Percentiles rank a stretch among this genome's conserved stretches.
phyloP scores from a whole-genome alignment of 345 rosid genomes.

The Eutrema heterophyllum region DNA sequence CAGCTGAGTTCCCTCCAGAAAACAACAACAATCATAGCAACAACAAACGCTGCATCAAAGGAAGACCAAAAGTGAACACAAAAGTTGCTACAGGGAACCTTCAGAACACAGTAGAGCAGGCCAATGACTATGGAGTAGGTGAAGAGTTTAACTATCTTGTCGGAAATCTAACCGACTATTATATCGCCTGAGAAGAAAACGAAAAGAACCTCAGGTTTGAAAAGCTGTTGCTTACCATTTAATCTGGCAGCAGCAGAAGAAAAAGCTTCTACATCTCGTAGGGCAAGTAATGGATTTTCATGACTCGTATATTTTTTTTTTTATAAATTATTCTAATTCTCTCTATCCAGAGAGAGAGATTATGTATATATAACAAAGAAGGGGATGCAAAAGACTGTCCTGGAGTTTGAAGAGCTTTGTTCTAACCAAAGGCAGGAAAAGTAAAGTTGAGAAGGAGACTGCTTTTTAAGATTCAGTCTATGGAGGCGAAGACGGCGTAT shows the following conservation, averaged over 20 bases:
- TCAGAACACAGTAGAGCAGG: slow-evolving; percentile 39
- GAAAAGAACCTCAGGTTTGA: background rate
- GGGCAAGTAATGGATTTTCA: slow-evolving; percentile 19
- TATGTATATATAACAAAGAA: slow-evolving; percentile 29
- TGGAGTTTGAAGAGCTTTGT: slow-evolving; percentile 19
- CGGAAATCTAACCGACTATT: slow-evolving; percentile 61
- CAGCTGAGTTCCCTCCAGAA: slow-evolving; percentile 79
- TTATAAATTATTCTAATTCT: background rate
- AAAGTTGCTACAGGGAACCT: slow-evolving; percentile 39
- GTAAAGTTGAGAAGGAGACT: slow-evolving; percentile 16
- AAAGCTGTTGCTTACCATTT: slow-evolving; percentile 28
- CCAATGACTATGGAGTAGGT: slow-evolving; percentile 56
- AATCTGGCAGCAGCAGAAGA: slow-evolving; percentile 10
- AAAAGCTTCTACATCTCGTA: slow-evolving; percentile 15
- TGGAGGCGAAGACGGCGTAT: background rate
- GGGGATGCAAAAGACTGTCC: slow-evolving; percentile 20
- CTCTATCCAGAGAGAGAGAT: slow-evolving; percentile 16
- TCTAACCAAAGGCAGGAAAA: slow-evolving; percentile 22
- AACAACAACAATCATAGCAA: slow-evolving; percentile 24
- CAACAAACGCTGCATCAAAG: slow-evolving; percentile 68
- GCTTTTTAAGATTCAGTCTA: slow-evolving; percentile 23
- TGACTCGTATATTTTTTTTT: background rate
- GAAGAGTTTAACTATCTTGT: slow-evolving; percentile 63
- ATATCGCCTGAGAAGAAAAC: slow-evolving; percentile 29
- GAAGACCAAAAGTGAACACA: slow-evolving; percentile 51